Percentiles rank a stretch among this genome's conserved stretches.
Evolutionary conservation across 164 flowering plant genomes (phyloP).

Genomic region (Vitis rupestris): DNA sequence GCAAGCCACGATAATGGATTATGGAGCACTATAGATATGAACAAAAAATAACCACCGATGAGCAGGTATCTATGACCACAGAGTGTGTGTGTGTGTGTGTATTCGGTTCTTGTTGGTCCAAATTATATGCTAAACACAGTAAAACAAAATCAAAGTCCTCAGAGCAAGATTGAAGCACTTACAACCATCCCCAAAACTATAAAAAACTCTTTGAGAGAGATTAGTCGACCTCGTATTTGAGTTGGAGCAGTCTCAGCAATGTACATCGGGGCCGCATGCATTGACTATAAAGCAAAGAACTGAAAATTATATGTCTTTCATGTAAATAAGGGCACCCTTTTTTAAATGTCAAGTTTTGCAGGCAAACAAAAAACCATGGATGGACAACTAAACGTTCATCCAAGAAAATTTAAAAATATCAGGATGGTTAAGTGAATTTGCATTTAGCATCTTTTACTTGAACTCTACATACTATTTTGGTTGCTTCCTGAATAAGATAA

Average conservation of each 20-base stretch:
- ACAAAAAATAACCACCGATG: too few species aligned
- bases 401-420: too few species aligned
- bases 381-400: neutral
- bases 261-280: constrained; percentile 99
- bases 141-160: neutral
- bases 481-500: too few species aligned
- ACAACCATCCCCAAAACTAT: constrained; percentile 98
- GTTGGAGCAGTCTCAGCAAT: constrained; percentile 95
- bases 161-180: constrained; percentile 43
- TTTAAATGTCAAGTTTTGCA: neutral
- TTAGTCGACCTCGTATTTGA: constrained; percentile 86
- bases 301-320: neutral
- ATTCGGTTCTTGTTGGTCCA: too few species aligned
- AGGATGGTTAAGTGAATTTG: too few species aligned
- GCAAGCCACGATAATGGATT: neutral
- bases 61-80: too few species aligned
- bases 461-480: too few species aligned
- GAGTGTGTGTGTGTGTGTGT: too few species aligned
- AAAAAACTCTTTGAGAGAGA: constrained; percentile 91
- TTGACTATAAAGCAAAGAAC: constrained; percentile 50
- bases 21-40: neutral
- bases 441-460: too few species aligned
- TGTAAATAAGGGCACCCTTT: neutral
- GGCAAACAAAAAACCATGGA: neutral
- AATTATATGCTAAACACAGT: too few species aligned